phyloP scores from a whole-genome alignment of 2,329 filamentous ascomycete species.

The Gyromitra esculenta region DNA sequence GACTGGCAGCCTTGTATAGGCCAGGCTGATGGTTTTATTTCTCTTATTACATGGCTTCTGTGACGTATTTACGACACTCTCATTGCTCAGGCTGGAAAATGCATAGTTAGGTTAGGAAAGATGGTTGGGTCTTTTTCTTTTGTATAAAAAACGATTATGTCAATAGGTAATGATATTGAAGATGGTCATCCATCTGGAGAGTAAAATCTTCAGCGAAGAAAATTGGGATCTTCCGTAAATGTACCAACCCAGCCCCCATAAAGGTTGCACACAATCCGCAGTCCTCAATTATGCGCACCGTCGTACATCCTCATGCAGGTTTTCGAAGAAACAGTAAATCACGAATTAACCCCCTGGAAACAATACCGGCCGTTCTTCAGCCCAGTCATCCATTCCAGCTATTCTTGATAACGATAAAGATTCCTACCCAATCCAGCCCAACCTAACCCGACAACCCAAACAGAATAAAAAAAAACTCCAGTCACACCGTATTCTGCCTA shows the following conservation, averaged over 20 bases:
- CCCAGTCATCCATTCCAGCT: constrained; percentile 6
- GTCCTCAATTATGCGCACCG: constrained; percentile 11
- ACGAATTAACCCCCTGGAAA: constrained; percentile 24
- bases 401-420: constrained; percentile 40
- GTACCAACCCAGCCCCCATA: constrained; percentile 17
- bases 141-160: constrained; percentile 9
- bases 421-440: constrained; percentile 36
- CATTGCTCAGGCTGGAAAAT: constrained; percentile 16
- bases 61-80: constrained; percentile 44
- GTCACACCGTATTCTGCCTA: constrained; percentile 32
- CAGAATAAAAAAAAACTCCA: constrained; percentile 38
- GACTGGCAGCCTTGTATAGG: constrained; percentile 36
- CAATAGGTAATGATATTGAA: constrained; percentile 26
- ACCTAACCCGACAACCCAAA: constrained; percentile 5
- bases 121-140: constrained; percentile 57
- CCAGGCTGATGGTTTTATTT: constrained; percentile 14
- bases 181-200: constrained; percentile 18
- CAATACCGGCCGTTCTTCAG: constrained; percentile 16
- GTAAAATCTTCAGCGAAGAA: constrained; percentile 9
- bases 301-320: constrained; percentile 10
- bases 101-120: constrained; percentile 9
- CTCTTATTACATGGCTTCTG: constrained; percentile 26
- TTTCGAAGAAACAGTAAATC: constrained; percentile 20
- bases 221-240: constrained; percentile 15
- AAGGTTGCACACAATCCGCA: constrained; percentile 8